Evolutionary conservation across 345 rosid species (phyloP), one percentile per base, ranked within the genome.

Genomic region (Citropsis articulata): DNA sequence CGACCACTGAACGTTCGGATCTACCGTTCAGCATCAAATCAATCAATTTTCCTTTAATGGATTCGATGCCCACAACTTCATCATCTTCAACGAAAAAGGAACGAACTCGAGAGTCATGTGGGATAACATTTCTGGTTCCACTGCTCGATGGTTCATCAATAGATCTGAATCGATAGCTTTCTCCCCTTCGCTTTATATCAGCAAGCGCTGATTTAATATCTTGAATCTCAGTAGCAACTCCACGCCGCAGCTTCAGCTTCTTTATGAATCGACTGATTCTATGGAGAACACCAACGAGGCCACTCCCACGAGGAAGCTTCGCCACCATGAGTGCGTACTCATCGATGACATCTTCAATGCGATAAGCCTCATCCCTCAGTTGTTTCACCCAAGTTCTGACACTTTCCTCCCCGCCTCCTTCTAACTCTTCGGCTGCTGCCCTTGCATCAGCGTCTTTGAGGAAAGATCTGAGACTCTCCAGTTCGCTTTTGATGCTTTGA

Each of bases 271-370:
- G 13, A 24, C 21, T 4, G 3, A 70, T 33, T 59, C 62, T 73
- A 7, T 0, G 1, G 30, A 72, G 16, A 31, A 25, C 65, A 71
- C 28, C 66, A 21, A 42, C 31, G 45, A 36, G 45, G 2, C 73
- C 61, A 25, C 25, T 40, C 6, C 25, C 63, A 69, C 31, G 10
- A 9, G 1, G 69, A 4, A 24, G 63, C 8, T 36, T 8, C 38
- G 62, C 72, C 13, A 66, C 24, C 38, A n/a, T 66, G 42, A 56
- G 69, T 77, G 35, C 14, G 66, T 72, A 67, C 27, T 72, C 78
- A 67, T 81, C 84, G 8, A 81, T 73, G 10, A 48, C 75, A 77
- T 77, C 84, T 77, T 81, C 81, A 24, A 81, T 81, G 7, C 21
- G 36, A 2, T 30, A 81, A 77, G 84, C 14, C 12, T 42, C 14